Conservation (phyloP, 805 yeast species). For the Lipomyces kockii region DNA sequence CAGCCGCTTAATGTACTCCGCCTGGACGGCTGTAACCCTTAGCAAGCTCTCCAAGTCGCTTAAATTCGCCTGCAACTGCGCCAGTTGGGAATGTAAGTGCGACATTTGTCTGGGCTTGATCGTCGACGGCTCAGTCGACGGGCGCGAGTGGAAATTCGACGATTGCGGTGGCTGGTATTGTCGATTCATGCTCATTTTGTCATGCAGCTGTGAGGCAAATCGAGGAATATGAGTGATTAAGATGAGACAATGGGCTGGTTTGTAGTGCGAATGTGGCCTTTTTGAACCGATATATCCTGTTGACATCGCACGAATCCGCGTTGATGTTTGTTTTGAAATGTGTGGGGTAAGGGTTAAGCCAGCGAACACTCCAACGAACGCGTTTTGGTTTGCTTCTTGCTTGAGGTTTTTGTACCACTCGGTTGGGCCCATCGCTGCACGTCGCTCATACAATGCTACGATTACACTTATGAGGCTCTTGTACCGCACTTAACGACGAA, state of each 20-base stretch:
- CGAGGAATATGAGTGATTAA: background rate
- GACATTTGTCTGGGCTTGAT: conserved; percentile 53
- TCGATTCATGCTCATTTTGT: conserved; percentile 5
- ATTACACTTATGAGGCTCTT: too few relatives aligned
- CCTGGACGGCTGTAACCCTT: conserved; percentile 58
- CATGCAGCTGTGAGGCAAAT: too few relatives aligned
- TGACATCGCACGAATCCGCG: background rate
- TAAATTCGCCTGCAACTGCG: conserved; percentile 60
- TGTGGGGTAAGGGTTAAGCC: background rate
- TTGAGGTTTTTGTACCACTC: background rate
- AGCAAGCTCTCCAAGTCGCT: conserved; percentile 58
- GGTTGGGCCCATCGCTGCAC: too few relatives aligned
- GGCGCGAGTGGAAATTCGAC: conserved; percentile 15
- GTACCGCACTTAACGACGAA: too few relatives aligned
- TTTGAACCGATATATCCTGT: background rate
- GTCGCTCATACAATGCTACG: too few relatives aligned
- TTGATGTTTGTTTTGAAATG: background rate
- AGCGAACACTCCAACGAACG: too few relatives aligned
- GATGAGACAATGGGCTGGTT: background rate
- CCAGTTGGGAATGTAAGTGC: conserved; percentile 58
- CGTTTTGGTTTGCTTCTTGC: background rate
- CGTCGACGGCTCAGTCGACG: conserved; percentile 26
- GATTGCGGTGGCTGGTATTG: background rate
- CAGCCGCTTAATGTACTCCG: conserved; percentile 55
- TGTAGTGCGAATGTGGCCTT: background rate